phyloP scores from a whole-genome alignment of 1,284 basidiomycete genomes.

The Cutaneotrichosporon mucoides region DNA sequence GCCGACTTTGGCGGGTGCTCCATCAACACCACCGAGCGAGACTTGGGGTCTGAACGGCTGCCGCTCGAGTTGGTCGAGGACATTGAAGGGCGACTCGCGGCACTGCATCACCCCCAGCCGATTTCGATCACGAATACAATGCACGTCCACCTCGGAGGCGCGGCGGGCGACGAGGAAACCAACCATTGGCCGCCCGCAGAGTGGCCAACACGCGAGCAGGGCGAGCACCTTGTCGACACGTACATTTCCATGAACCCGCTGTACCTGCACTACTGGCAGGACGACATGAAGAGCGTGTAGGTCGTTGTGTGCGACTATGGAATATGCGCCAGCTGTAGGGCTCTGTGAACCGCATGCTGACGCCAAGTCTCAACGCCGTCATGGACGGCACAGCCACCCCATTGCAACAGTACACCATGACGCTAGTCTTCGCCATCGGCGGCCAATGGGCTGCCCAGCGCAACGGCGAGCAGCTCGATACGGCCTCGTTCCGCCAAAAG shows the following conservation, averaged over 20 bases:
- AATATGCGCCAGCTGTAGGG: too few relatives aligned
- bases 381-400: constrained; percentile 7
- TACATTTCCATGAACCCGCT: constrained; percentile 10
- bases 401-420: constrained; percentile 11
- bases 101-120: neutral
- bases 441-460: constrained; percentile 5
- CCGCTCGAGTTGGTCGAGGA: neutral
- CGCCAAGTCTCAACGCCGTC: constrained; percentile 1
- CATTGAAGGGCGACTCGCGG: constrained; percentile 3
- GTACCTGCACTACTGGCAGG: neutral
- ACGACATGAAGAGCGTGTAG: constrained; percentile 3
- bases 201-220: constrained; percentile 11
- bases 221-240: constrained; percentile 1
- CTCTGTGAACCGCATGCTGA: neutral
- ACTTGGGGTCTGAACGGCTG: neutral
- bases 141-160: neutral
- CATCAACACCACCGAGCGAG: neutral
- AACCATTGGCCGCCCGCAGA: constrained; percentile 1
- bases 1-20: neutral
- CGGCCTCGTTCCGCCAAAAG: constrained; percentile 5
- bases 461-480: constrained; percentile 11
- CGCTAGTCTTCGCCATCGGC: constrained; percentile 5
- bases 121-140: neutral
- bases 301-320: too few relatives aligned
- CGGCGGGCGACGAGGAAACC: neutral